These are phyloP conservation scores for Bretschneidera sinensis DNA, from an alignment of 345 rosid species.

Conservation along the genomic window DNA sequence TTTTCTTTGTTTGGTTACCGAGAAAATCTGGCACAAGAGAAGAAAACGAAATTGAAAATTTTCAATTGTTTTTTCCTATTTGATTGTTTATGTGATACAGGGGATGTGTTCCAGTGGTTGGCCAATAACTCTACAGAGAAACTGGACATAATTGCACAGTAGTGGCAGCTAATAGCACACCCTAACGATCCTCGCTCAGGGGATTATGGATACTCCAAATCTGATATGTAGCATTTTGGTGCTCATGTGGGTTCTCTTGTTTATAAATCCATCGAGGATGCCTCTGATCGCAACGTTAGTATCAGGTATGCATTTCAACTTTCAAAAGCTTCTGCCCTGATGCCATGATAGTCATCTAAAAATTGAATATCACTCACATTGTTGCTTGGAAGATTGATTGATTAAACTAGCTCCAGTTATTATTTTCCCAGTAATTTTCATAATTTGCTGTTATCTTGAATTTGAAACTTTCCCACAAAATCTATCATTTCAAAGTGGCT, in stretches of 20 bases:
- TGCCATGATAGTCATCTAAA: neutral
- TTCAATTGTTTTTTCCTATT: neutral
- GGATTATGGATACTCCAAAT: constrained; percentile 66
- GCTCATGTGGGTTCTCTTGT: constrained; percentile 52
- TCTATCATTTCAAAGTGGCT: too few species aligned
- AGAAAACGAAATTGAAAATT: neutral
- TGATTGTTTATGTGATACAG: constrained; percentile 19
- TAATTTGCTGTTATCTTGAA: neutral
- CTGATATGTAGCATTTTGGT: constrained; percentile 50
- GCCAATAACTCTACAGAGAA: constrained; percentile 60
- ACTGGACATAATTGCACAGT: constrained; percentile 79
- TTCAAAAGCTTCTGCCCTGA: neutral
- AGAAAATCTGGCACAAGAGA: neutral
- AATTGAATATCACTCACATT: too few species aligned
- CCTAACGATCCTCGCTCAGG: constrained; percentile 72
- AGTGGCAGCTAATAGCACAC: constrained; percentile 65
- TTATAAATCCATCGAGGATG: constrained; percentile 53
- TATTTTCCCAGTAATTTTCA: too few species aligned
- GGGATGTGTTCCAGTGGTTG: constrained; percentile 76
- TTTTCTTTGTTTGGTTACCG: neutral
- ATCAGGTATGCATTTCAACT: constrained; percentile 40
- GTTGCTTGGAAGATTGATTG: too few species aligned
- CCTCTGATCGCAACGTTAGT: constrained; percentile 62
- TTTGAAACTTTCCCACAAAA: too few species aligned
- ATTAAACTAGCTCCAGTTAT: neutral